These are phyloP conservation scores for Emericellopsis atlantica DNA, from an alignment of 2,329 filamentous ascomycete genomes.

Conservation along the genomic window DNA sequence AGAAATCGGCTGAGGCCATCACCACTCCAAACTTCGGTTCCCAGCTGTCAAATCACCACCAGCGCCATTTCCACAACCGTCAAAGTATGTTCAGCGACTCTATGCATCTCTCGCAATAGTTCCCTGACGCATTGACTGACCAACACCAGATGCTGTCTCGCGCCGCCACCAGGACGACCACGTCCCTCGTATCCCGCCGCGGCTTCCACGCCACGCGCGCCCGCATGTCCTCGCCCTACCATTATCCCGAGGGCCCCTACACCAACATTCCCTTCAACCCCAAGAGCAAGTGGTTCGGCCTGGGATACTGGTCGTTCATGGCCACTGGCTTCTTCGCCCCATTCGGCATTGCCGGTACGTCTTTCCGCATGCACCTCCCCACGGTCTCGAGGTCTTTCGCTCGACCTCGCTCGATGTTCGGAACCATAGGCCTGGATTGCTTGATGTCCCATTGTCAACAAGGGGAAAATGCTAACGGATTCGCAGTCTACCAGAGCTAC, in stretches of 20 bases:
- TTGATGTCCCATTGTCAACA: background rate
- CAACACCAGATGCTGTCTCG: slow-evolving; percentile 69
- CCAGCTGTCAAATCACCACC: slow-evolving; percentile 2
- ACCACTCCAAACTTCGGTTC: slow-evolving; percentile 17
- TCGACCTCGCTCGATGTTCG: too few species aligned
- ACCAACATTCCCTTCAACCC: slow-evolving; percentile 97
- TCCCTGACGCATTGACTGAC: background rate
- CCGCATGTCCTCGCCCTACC: slow-evolving; percentile 82
- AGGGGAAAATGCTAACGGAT: slow-evolving; percentile 8
- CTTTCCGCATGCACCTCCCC: slow-evolving; percentile 4
- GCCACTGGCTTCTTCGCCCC: slow-evolving; percentile 44
- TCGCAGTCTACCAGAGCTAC: slow-evolving; percentile 34
- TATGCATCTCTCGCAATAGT: background rate
- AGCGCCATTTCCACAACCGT: background rate
- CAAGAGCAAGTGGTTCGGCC: slow-evolving; percentile 69
- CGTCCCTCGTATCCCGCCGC: slow-evolving; percentile 67
- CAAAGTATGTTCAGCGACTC: background rate
- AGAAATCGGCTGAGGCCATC: slow-evolving; percentile 1
- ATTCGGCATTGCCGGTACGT: slow-evolving; percentile 51
- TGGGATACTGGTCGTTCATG: slow-evolving; percentile 70
- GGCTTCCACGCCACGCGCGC: slow-evolving; percentile 86
- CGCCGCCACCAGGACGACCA: slow-evolving; percentile 51
- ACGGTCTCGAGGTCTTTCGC: too few species aligned
- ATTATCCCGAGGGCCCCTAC: slow-evolving; percentile 94
- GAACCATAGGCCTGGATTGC: too few species aligned